Conservation (phyloP, 305 asterid genomes). For the Solanum hybrid region DNA sequence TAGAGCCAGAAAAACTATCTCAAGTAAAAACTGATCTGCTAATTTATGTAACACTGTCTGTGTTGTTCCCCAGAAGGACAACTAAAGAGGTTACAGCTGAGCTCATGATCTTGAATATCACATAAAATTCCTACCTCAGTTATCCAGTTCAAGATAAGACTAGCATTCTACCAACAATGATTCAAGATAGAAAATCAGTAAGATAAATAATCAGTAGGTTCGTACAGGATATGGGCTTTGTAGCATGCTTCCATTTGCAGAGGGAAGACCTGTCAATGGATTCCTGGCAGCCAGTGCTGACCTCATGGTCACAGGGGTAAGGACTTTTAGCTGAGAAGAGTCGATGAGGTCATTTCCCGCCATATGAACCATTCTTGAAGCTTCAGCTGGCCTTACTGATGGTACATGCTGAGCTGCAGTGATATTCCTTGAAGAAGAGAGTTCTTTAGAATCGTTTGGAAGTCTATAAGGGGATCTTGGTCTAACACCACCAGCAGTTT, state of each 20-base stretch:
- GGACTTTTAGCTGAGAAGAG: constrained; percentile 18
- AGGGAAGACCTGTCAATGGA: constrained; percentile 15
- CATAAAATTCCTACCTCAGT: background rate
- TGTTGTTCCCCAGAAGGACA: background rate
- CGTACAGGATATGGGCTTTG: constrained; percentile 24
- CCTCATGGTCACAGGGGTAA: constrained; percentile 15
- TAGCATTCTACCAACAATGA: background rate
- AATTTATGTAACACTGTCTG: background rate
- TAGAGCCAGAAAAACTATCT: background rate
- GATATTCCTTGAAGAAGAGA: constrained; percentile 16
- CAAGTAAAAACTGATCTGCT: background rate
- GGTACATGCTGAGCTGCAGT: constrained; percentile 13
- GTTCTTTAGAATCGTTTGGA: constrained; percentile 9
- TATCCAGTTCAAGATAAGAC: background rate
- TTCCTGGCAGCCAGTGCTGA: constrained; percentile 13
- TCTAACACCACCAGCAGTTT: constrained; percentile 16
- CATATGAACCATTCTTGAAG: constrained; percentile 9
- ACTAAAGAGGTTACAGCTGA: background rate
- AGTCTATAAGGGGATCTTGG: constrained; percentile 9
- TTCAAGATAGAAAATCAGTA: background rate
- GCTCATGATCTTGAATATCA: background rate
- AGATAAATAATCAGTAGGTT: background rate
- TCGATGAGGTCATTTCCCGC: constrained; percentile 10
- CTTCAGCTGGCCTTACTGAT: constrained; percentile 13
- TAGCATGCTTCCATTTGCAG: constrained; percentile 22